phyloP scores from a whole-genome alignment of 371 early-diverging fungal species.

The Umbelopsis sp. region DNA sequence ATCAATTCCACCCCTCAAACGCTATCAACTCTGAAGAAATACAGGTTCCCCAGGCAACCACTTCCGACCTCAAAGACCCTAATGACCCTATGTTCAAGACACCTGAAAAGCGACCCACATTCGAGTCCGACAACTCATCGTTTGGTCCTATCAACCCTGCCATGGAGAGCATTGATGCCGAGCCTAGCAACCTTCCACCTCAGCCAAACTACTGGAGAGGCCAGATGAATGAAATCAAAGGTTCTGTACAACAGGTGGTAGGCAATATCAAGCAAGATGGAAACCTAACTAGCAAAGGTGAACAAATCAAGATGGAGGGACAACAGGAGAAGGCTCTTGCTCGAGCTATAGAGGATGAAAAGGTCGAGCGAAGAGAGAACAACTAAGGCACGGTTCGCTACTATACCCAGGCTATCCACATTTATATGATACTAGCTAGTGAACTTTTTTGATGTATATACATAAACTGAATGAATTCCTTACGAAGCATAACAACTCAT shows the following conservation, averaged over 20 bases:
- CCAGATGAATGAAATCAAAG: constrained; percentile 7
- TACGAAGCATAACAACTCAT: no score
- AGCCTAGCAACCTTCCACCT: not conserved
- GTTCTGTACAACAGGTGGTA: constrained; percentile 4
- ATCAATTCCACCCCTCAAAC: constrained; percentile 10
- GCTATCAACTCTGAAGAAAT: constrained; percentile 14
- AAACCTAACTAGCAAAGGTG: not conserved
- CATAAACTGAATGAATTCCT: not conserved
- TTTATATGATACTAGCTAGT: no score
- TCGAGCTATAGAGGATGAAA: constrained; percentile 2
- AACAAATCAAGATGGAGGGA: constrained; percentile 7
- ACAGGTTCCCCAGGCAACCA: not conserved
- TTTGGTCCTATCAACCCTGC: constrained; percentile 15
- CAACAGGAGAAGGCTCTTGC: not conserved
- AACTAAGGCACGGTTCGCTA: not conserved
- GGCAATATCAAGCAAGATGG: constrained; percentile 16
- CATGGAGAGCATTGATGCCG: constrained; percentile 7
- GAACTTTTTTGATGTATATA: not conserved
- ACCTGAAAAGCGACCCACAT: not conserved
- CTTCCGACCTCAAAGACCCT: constrained; percentile 1
- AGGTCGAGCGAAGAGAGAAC: constrained; percentile 8
- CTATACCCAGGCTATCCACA: no score
- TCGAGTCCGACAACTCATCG: constrained; percentile 9
- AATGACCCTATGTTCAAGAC: constrained; percentile 15
- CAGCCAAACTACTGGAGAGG: constrained; percentile 13